A percentile compares a stretch with the other conserved stretches of the same genome.
Conservation (phyloP, 1,284 basidiomycete species). For the Moesziomyces parantarcticus region DNA sequence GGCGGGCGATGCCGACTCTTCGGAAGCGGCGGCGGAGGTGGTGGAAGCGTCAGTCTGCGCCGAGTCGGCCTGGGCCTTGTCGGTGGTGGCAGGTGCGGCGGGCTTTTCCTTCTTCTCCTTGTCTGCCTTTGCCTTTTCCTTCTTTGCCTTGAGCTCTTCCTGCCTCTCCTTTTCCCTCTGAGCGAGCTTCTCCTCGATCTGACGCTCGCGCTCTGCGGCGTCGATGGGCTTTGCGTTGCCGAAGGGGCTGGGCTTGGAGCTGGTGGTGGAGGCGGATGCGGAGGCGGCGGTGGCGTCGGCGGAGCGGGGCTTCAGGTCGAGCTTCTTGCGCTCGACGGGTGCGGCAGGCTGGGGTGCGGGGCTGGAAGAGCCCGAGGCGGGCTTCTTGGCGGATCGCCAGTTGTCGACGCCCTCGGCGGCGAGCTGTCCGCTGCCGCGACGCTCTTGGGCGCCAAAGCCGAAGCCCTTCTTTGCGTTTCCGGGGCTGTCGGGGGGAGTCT, state of each 20-base stretch:
- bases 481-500: slow-evolving; percentile 57
- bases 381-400: slow-evolving; percentile 51
- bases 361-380: slow-evolving; percentile 40
- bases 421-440: slow-evolving; percentile 27
- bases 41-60: slow-evolving; percentile 5
- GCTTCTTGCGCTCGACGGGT: slow-evolving; percentile 62
- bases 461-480: slow-evolving; percentile 50
- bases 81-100: slow-evolving; percentile 11
- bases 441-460: slow-evolving; percentile 51
- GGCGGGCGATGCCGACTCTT: slow-evolving; percentile 17
- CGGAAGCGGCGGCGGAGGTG: slow-evolving; percentile 16
- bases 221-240: slow-evolving; percentile 92
- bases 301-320: slow-evolving; percentile 65
- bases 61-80: not conserved
- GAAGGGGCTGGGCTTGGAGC: slow-evolving; percentile 75
- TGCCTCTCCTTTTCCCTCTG: slow-evolving; percentile 58
- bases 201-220: slow-evolving; percentile 79
- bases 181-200: slow-evolving; percentile 73
- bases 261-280: slow-evolving; percentile 78
- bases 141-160: slow-evolving; percentile 49
- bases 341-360: slow-evolving; percentile 39
- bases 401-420: slow-evolving; percentile 31
- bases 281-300: slow-evolving; percentile 73
- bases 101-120: slow-evolving; percentile 41
- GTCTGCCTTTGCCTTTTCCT: slow-evolving; percentile 57